These are phyloP conservation scores for Periconia digitata DNA, from an alignment of 2,329 filamentous ascomycete species.

Conservation along the genomic window DNA sequence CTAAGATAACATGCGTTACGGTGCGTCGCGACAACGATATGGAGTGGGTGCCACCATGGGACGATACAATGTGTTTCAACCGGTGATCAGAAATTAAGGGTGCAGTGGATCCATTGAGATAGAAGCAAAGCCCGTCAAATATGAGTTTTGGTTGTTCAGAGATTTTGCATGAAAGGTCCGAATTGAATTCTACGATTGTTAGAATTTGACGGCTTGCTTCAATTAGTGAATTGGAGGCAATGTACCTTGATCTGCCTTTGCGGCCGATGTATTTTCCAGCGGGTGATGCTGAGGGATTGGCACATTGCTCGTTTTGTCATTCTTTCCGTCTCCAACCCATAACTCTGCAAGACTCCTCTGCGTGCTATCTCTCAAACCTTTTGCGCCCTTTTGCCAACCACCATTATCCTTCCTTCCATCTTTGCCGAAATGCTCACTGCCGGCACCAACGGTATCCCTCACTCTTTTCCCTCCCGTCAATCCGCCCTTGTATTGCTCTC, in stretches of 20 bases:
- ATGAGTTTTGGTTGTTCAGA: constrained; percentile 48
- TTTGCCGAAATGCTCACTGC: constrained; percentile 58
- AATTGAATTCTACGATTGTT: background rate
- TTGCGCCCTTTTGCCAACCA: constrained; percentile 51
- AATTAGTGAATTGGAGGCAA: background rate
- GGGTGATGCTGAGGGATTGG: background rate
- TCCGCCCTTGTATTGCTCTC: constrained; percentile 65
- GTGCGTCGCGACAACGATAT: constrained; percentile 69
- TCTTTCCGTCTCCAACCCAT: constrained; percentile 24
- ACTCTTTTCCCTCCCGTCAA: constrained; percentile 60
- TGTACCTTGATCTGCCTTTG: constrained; percentile 1
- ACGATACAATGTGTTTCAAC: constrained; percentile 74
- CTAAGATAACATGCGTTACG: constrained; percentile 86
- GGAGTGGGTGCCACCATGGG: constrained; percentile 72
- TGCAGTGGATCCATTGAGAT: constrained; percentile 84
- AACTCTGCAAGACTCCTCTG: constrained; percentile 41
- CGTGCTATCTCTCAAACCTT: constrained; percentile 50
- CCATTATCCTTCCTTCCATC: constrained; percentile 57
- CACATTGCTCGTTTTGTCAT: background rate
- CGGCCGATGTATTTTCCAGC: background rate
- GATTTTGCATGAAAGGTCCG: constrained; percentile 1
- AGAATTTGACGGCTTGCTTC: background rate
- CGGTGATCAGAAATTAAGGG: constrained; percentile 83
- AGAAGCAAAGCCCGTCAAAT: constrained; percentile 73
- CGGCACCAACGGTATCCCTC: constrained; percentile 66